A percentile compares a stretch with the other conserved stretches of the same genome.
Conservation (phyloP, 2,329 filamentous ascomycete species). For the Lecanicillium sp. region DNA sequence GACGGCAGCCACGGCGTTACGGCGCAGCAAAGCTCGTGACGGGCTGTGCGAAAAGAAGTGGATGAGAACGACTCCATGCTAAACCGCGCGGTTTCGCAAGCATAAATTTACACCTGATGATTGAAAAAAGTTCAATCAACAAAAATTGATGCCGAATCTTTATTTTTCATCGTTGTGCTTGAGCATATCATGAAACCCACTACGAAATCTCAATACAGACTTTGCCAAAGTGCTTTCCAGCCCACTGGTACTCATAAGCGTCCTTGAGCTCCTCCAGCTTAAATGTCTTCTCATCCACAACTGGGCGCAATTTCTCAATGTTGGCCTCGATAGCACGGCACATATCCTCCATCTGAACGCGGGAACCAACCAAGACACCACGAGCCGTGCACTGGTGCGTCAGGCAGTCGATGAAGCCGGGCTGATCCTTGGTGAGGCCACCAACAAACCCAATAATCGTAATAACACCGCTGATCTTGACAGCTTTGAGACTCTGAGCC, state of each 20-base stretch:
- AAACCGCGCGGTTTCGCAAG: too few relatives aligned
- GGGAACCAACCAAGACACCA: conserved; percentile 37
- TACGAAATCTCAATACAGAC: conserved; percentile 13
- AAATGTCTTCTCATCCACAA: conserved; percentile 36
- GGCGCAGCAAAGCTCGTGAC: too few relatives aligned
- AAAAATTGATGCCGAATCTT: too few relatives aligned
- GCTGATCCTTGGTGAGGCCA: conserved; percentile 18
- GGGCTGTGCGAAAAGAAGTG: too few relatives aligned
- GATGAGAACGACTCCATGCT: too few relatives aligned
- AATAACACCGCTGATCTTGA: conserved; percentile 39
- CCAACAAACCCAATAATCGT: conserved; percentile 29
- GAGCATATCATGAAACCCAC: too few relatives aligned
- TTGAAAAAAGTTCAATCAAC: too few relatives aligned
- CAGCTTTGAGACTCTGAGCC: conserved; percentile 33
- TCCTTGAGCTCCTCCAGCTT: conserved; percentile 27
- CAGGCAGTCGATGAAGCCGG: conserved; percentile 25
- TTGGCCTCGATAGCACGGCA: conserved; percentile 38
- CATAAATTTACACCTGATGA: too few relatives aligned
- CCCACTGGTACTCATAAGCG: conserved; percentile 19
- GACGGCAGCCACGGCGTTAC: too few relatives aligned
- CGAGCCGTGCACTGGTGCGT: conserved; percentile 30
- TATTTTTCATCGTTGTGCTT: too few relatives aligned
- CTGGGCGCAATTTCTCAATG: conserved; percentile 32
- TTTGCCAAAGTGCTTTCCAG: conserved; percentile 24
- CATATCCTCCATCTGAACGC: conserved; percentile 43